These are phyloP conservation scores for Lanmaoa rubissima DNA, from an alignment of 768 basidiomycete species.

Conservation along the genomic window DNA sequence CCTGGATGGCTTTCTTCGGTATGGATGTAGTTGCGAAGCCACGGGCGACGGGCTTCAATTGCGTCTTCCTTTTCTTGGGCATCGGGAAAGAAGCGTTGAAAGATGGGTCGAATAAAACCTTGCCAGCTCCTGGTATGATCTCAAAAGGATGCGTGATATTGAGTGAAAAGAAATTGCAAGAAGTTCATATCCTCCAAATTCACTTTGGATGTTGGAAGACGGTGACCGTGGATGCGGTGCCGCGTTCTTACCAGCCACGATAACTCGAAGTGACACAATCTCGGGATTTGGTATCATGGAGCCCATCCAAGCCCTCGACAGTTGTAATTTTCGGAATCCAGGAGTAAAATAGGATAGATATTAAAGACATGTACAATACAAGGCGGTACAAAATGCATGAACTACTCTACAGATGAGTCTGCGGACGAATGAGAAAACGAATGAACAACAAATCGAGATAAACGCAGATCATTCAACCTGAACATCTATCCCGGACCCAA, in stretches of 20 bases:
- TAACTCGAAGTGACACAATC: background rate
- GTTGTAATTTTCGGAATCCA: too few relatives aligned
- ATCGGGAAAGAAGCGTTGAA: conserved; percentile 33
- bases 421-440: conserved; percentile 8
- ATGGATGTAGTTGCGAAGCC: conserved; percentile 83
- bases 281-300: too few relatives aligned
- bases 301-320: background rate
- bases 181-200: background rate
- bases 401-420: conserved; percentile 33
- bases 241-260: background rate
- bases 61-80: conserved; percentile 86
- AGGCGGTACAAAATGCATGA: conserved; percentile 26
- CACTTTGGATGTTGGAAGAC: background rate
- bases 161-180: background rate
- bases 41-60: conserved; percentile 69
- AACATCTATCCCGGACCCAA: conserved; percentile 25
- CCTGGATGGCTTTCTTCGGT: conserved; percentile 63
- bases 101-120: background rate
- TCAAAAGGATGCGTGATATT: background rate
- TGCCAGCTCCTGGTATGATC: background rate
- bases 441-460: conserved; percentile 9
- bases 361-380: conserved; percentile 34
- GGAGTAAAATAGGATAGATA: conserved; percentile 14
- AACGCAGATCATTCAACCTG: conserved; percentile 24
- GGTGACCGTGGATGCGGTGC: background rate